phyloP scores from a whole-genome alignment of 2,329 filamentous ascomycete species.

The Amauroascus verrucosus region DNA sequence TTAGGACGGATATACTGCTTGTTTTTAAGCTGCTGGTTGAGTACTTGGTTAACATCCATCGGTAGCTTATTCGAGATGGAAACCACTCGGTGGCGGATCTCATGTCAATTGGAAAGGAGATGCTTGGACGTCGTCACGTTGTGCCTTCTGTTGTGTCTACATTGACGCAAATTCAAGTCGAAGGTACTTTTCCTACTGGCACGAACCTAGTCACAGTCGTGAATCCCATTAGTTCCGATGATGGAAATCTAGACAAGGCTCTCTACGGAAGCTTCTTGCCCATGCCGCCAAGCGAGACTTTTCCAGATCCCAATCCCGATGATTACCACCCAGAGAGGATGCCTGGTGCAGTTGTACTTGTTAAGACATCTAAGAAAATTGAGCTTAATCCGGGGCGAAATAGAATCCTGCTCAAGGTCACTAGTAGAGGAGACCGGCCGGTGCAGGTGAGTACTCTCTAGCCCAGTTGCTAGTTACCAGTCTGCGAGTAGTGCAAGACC shows the following conservation, averaged over 20 bases:
- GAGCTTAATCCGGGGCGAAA: constrained; percentile 62
- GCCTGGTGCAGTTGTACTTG: constrained; percentile 69
- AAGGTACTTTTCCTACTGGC: constrained; percentile 82
- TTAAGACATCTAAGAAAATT: constrained; percentile 53
- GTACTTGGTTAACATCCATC: background rate
- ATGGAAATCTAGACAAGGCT: constrained; percentile 76
- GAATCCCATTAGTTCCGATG: constrained; percentile 73
- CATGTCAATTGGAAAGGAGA: constrained; percentile 80
- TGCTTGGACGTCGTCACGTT: constrained; percentile 89
- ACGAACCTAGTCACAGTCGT: constrained; percentile 94
- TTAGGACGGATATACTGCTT: background rate
- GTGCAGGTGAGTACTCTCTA: constrained; percentile 55
- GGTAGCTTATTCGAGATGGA: constrained; percentile 83
- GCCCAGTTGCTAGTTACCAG: too few relatives aligned
- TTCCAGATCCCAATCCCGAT: constrained; percentile 54
- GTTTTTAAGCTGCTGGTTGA: background rate
- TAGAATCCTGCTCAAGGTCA: constrained; percentile 64
- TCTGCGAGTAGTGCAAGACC: too few relatives aligned
- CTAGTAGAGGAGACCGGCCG: constrained; percentile 77
- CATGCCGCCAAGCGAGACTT: constrained; percentile 57
- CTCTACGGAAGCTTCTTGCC: constrained; percentile 88
- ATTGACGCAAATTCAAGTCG: constrained; percentile 77
- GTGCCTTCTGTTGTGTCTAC: constrained; percentile 69
- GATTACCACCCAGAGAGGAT: constrained; percentile 58
- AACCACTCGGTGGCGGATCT: constrained; percentile 84